Evolutionary conservation across 768 basidiomycete genomes (phyloP), one percentile per base, ranked within the genome.

Genomic region (Stropharia rugosoannulata): DNA sequence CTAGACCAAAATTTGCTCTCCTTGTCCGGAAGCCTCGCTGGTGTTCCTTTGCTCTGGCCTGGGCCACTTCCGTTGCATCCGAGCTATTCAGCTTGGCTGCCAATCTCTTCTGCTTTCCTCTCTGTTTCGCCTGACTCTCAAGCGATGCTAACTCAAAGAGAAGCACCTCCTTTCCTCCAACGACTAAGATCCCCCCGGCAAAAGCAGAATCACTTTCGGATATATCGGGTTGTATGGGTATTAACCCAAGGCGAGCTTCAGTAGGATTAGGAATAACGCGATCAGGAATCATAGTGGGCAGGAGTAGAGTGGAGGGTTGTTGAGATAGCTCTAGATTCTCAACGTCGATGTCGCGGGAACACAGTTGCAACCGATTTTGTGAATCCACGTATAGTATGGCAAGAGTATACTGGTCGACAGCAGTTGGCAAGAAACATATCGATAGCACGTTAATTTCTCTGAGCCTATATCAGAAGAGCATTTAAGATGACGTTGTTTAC

Each of bases 341-440:
- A 1, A 81, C 51, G 54, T 73, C 66, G 49, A 90, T 66, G 44
- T 86, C 83, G 29, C 84, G 83, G 1, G 84, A 76, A 41, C 84
- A 73, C 36, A 90, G 77, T 58, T 86, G 87, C n/a, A 88, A 70
- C 32, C 80, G 80, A 51, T 78, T 71, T 57, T 80, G 75, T 62
- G 83, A 79, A 66, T 93, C 87, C 8, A 84, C 64, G 61, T 88
- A 81, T 8, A 94, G 70, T 43, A 94, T 83, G 9, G 84, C 88
- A 43, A 95, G 67, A 0, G 79, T 65, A 57, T 80, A 79, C 15
- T 79, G 73, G 35, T 75, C 75, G 13, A 72, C 62, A 5, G 67
- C 55, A 1, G 77, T 63, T 15, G 80, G 72, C 13, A 93, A 68
- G 72, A 93, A 87, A 4, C 81, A 72, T 38, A 93, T 64, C 5